Percentiles rank a stretch among this genome's conserved stretches.
phyloP scores from a whole-genome alignment of 257 asterid genomes.

The Solanum commersonii region DNA sequence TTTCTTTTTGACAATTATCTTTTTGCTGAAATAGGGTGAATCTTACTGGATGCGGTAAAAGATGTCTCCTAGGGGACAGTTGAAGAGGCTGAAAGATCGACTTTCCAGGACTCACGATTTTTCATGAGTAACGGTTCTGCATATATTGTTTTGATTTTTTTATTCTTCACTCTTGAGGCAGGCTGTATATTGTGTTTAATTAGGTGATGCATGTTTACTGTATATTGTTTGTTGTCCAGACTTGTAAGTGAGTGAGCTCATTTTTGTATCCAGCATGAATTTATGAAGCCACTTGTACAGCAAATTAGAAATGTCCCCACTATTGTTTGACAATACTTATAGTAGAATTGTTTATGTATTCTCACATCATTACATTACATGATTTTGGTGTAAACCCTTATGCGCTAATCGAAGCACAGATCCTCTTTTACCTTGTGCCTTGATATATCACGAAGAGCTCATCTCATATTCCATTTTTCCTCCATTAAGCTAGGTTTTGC shows the following conservation, averaged over 20 bases:
- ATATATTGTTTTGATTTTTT: slow-evolving; percentile 5
- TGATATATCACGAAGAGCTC: no score
- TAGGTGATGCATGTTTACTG: slow-evolving; percentile 7
- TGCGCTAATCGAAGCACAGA: no score
- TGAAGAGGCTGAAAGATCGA: neutral
- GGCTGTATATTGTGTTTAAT: slow-evolving; percentile 4
- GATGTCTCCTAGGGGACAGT: neutral
- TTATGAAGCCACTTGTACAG: neutral
- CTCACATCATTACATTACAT: no score
- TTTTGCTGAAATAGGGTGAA: slow-evolving; percentile 28
- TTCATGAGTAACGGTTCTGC: neutral
- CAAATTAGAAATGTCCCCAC: neutral
- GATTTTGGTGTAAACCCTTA: no score
- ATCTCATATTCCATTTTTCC: neutral
- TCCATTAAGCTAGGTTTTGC: neutral
- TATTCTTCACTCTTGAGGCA: neutral
- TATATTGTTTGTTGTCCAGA: neutral
- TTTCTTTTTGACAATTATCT: neutral
- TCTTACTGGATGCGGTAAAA: slow-evolving; percentile 30
- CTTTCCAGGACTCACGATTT: neutral
- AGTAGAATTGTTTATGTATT: no score
- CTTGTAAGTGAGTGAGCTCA: neutral
- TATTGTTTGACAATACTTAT: neutral
- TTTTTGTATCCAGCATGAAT: neutral
- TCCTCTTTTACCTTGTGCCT: no score